These are phyloP conservation scores for Coniochaeta sp. DNA, from an alignment of 2,329 filamentous ascomycete genomes.

Conservation along the genomic window DNA sequence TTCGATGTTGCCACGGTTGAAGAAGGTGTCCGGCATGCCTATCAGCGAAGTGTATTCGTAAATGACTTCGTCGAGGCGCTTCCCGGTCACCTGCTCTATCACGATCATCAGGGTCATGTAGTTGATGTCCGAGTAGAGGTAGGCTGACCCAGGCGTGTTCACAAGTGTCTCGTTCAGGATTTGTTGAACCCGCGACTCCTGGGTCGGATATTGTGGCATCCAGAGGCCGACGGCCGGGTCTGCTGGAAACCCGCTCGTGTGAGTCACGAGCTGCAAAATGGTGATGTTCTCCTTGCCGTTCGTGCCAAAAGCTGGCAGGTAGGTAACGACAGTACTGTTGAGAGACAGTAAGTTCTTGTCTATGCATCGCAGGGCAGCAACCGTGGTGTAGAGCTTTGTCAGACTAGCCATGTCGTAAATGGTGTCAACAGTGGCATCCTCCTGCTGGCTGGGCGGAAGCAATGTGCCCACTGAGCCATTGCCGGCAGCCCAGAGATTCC, in stretches of 20 bases:
- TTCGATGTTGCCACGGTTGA: conserved; percentile 24
- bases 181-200: conserved; percentile 16
- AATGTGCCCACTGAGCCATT: conserved; percentile 17
- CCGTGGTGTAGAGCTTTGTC: conserved; percentile 28
- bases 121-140: conserved; percentile 26
- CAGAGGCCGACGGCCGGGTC: conserved; percentile 20
- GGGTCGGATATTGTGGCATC: conserved; percentile 15
- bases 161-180: conserved; percentile 19
- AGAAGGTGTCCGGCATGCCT: conserved; percentile 23
- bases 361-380: conserved; percentile 22
- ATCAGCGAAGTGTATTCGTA: conserved; percentile 16
- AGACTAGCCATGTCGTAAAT: conserved; percentile 32
- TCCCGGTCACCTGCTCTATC: conserved; percentile 20
- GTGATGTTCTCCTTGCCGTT: conserved; percentile 27
- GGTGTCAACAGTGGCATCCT: conserved; percentile 22
- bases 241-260: conserved; percentile 24
- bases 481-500: conserved; percentile 19
- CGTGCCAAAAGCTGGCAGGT: conserved; percentile 22
- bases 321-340: conserved; percentile 21
- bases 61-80: conserved; percentile 18
- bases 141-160: conserved; percentile 19
- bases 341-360: conserved; percentile 18
- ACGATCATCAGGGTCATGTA: conserved; percentile 24
- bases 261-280: conserved; percentile 23
- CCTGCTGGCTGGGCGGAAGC: conserved; percentile 17